Evolutionary conservation across 345 rosid genomes (phyloP).

Genomic region (Salix exigua): DNA sequence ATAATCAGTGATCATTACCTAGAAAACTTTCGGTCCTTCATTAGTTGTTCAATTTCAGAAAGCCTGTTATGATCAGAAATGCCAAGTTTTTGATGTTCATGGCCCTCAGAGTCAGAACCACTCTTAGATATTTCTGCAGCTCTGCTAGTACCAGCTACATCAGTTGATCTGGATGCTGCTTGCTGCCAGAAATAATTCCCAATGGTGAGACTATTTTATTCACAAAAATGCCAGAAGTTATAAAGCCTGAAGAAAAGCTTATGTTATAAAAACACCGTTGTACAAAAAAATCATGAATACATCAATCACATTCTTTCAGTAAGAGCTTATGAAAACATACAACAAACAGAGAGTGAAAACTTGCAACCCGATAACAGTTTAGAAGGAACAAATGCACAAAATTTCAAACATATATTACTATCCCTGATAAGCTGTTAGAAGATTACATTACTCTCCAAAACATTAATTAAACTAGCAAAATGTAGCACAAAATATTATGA

Average conservation of each 20-base stretch:
- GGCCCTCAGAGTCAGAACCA: conserved; percentile 27
- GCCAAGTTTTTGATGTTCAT: conserved; percentile 19
- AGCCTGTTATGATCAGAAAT: conserved; percentile 29
- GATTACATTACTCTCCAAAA: neutral
- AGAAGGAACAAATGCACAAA: neutral
- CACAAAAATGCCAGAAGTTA: neutral
- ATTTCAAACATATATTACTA: neutral
- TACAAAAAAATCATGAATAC: neutral
- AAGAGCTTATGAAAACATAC: neutral
- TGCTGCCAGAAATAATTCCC: conserved; percentile 22
- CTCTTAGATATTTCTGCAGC: conserved; percentile 24
- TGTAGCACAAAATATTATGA: neutral
- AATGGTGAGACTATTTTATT: neutral
- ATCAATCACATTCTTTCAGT: neutral
- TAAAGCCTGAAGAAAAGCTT: neutral
- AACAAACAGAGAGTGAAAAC: neutral
- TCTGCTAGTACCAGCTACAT: conserved; percentile 29
- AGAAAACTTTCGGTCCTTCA: conserved; percentile 58
- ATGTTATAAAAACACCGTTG: neutral
- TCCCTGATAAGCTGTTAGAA: neutral
- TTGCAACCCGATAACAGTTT: neutral
- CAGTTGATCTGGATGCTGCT: conserved; percentile 25
- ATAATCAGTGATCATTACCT: conserved; percentile 38
- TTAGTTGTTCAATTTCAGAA: conserved; percentile 68
- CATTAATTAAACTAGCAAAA: neutral